Evolutionary conservation across 352 stramenopile species (phyloP), one percentile per base, ranked within the genome.

Genomic region (Phytophthora lateralis): DNA sequence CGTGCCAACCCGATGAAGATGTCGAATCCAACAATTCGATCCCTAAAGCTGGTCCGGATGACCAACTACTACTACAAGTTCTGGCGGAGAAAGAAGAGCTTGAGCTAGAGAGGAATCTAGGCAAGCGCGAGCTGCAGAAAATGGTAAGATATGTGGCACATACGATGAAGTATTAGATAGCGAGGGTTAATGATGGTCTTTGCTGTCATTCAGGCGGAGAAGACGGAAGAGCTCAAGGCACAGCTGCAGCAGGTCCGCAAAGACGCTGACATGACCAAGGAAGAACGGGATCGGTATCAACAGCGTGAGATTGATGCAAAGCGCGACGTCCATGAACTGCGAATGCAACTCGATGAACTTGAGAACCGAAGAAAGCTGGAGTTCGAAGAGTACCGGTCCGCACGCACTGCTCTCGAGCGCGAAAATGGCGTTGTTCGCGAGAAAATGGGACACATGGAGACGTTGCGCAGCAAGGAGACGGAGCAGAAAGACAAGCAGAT

Each of bases 61-160:
- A 90, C 35, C 75, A 88, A 27, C 47, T 92, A 27, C 44, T 94
- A 20, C 59, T 94, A 24, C 73, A 90, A 54, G 52, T 90, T 7
- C 59, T 94, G 6, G 72, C 76, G 0, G 85, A 94, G 57, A 94
- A 91, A 27, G 81, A 92, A 6, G 55, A 71, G 4, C 53, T 89
- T 1, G 69, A 91, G 52, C 73, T 64, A 3, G 63, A 80, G 21
- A 20, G 83, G 11, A 81, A 18, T 42, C 35, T 42, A 42, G 6
- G 35, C 35, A 42, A 81, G 57, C 73, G 72, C 48, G 79, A 88
- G 29, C 67, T 66, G 10, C 58, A 70, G 26, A 89, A 85, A 53
- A 37, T 82, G 65, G 78, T 88, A 69, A 41, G 26, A 21, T 53
- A 29, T 11, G 55, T 24, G 26, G 8, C 8, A 17, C 49, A 27